Evolutionary conservation across 23 red algal genomes (phyloP).

Genomic region (Chondrus crispus): DNA sequence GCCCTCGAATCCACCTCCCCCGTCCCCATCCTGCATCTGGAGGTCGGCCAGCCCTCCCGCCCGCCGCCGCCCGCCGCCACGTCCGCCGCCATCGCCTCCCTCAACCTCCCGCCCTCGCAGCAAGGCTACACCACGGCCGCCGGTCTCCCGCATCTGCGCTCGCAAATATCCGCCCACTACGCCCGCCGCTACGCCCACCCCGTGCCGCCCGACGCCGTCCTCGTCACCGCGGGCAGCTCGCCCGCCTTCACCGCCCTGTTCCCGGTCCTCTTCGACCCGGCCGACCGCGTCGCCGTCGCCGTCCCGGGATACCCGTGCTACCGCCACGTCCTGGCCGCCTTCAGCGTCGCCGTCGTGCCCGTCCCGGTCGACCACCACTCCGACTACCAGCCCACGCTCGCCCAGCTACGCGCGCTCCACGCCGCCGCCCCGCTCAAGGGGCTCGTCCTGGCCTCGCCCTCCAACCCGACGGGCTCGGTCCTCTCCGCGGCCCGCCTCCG

Average conservation of each 20-base stretch:
- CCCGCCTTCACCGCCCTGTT: slow-evolving; percentile 32
- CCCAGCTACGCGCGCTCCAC: background rate
- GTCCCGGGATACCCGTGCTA: slow-evolving; percentile 58
- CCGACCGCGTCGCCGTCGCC: slow-evolving; percentile 38
- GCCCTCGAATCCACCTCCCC: background rate
- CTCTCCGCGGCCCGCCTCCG: background rate
- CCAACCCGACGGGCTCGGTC: slow-evolving; percentile 49
- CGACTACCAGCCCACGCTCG: slow-evolving; percentile 34
- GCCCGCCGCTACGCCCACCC: background rate
- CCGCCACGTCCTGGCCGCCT: slow-evolving; percentile 23
- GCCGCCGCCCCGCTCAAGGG: background rate
- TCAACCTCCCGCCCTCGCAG: background rate
- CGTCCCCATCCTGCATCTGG: slow-evolving; percentile 25
- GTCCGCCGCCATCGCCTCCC: background rate
- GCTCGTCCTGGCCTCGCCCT: slow-evolving; percentile 45
- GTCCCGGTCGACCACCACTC: background rate
- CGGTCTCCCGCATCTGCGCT: background rate
- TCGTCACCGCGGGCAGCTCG: slow-evolving; percentile 27
- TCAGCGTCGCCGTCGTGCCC: slow-evolving; percentile 11
- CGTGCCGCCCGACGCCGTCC: background rate
- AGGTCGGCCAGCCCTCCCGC: slow-evolving; percentile 40
- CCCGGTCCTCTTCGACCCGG: slow-evolving; percentile 19
- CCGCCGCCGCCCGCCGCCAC: slow-evolving; percentile 5
- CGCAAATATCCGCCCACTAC: slow-evolving; percentile 41
- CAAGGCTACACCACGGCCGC: slow-evolving; percentile 44